A percentile compares a stretch with the other conserved stretches of the same genome.
These are phyloP conservation scores for Elongisporangium undulatum DNA, from an alignment of 352 stramenopile species.

Conservation along the genomic window DNA sequence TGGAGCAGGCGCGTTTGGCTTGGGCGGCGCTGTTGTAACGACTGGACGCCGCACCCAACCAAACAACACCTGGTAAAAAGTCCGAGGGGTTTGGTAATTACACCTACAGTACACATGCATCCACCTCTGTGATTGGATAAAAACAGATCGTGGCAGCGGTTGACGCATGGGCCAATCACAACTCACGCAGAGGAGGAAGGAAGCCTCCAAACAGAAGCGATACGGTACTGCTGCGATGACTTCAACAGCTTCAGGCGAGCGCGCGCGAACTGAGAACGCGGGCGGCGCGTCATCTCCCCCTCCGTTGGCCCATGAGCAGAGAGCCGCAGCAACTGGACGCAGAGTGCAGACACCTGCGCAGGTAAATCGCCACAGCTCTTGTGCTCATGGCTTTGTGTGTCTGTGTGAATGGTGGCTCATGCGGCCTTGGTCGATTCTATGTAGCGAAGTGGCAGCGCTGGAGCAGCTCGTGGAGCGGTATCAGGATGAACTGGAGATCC, in stretches of 20 bases:
- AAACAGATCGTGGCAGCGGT: not conserved
- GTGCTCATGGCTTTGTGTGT: not conserved
- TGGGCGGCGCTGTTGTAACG: not conserved
- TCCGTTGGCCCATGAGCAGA: slow-evolving; percentile 2
- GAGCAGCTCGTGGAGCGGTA: slow-evolving; percentile 57
- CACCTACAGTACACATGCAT: not conserved
- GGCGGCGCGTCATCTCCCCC: not conserved
- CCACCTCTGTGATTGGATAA: not conserved
- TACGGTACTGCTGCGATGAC: no score
- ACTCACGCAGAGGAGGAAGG: no score
- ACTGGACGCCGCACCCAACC: not conserved
- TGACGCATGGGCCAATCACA: no score
- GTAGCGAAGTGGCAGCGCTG: slow-evolving; percentile 52
- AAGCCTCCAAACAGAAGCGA: not conserved
- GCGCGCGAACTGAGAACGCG: not conserved
- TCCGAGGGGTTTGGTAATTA: slow-evolving; percentile 18
- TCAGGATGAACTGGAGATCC: slow-evolving; percentile 38
- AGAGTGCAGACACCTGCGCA: slow-evolving; percentile 29
- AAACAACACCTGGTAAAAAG: slow-evolving; percentile 6
- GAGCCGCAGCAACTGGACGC: slow-evolving; percentile 32
- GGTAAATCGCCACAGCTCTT: slow-evolving; percentile 11
- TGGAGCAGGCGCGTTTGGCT: not conserved
- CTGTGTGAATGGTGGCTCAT: not conserved
- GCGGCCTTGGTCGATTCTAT: not conserved
- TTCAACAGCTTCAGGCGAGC: not conserved